Conservation (phyloP, 139 green algal genomes). For the Picocystis salinarum region DNA sequence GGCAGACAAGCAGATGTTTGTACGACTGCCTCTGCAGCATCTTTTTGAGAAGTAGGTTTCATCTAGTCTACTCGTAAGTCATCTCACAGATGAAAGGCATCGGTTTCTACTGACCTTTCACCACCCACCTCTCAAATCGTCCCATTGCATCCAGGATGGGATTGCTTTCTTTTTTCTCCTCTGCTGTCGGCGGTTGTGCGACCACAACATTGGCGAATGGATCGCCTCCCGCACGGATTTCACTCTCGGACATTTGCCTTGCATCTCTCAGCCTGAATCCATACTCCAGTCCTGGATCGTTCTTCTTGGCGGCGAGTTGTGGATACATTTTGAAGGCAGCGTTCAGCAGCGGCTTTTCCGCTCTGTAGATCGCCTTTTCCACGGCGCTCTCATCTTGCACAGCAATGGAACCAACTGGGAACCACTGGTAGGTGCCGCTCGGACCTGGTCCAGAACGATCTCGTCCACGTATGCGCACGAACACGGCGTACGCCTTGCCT, state of each 20-base stretch:
- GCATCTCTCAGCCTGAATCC: constrained; percentile 3
- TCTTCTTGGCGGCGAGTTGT: background rate
- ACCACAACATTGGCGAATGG: background rate
- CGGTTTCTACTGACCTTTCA: too few species aligned
- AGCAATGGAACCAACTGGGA: constrained; percentile 2
- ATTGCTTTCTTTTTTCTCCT: too few species aligned
- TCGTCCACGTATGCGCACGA: constrained; percentile 1
- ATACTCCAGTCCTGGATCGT: constrained; percentile 2
- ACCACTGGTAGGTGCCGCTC: constrained; percentile 4
- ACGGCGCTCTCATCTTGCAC: background rate
- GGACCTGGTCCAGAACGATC: constrained; percentile 2
- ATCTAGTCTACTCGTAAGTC: too few species aligned
- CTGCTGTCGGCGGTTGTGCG: too few species aligned
- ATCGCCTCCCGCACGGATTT: constrained; percentile 2
- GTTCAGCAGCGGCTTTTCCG: constrained; percentile 2
- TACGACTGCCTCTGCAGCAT: too few species aligned
- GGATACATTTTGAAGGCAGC: constrained; percentile 5
- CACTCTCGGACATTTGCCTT: constrained; percentile 2
- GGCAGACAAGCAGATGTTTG: too few species aligned
- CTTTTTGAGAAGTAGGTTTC: too few species aligned
- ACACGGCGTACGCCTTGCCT: constrained; percentile 1
- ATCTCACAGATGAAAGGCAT: too few species aligned
- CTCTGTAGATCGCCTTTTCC: background rate
- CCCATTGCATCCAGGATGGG: too few species aligned
- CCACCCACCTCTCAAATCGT: too few species aligned